Conservation (phyloP, 805 yeast genomes). For the Saccharomycopsis sp. region DNA sequence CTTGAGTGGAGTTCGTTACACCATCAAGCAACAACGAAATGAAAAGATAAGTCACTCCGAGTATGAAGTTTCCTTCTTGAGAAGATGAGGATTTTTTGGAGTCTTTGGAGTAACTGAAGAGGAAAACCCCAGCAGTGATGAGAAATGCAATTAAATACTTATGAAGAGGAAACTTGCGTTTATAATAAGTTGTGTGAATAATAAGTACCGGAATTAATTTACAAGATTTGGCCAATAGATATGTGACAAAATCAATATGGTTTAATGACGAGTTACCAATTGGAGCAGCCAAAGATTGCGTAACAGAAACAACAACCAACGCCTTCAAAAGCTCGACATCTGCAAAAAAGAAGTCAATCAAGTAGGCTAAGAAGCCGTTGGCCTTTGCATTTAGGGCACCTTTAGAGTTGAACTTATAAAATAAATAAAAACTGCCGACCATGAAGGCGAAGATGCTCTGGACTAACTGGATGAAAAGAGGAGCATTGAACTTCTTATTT, state of each 20-base stretch:
- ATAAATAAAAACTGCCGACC: conserved; percentile 58
- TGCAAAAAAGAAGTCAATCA: conserved; percentile 27
- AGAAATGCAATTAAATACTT: conserved; percentile 71
- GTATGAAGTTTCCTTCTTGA: conserved; percentile 32
- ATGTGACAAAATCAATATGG: conserved; percentile 82
- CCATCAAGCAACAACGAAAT: conserved; percentile 80
- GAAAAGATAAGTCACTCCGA: conserved; percentile 57
- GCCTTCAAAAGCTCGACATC: conserved; percentile 28
- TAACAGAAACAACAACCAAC: conserved; percentile 51
- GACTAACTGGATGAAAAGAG: conserved; percentile 66
- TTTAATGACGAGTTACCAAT: conserved; percentile 70
- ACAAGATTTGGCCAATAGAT: conserved; percentile 84
- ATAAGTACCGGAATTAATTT: conserved; percentile 92
- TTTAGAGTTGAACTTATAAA: conserved; percentile 24
- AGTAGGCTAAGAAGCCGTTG: conserved; percentile 21
- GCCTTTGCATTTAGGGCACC: not conserved
- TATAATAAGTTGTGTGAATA: conserved; percentile 66
- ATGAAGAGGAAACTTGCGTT: conserved; percentile 62
- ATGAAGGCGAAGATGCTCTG: conserved; percentile 71
- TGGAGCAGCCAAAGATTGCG: conserved; percentile 80
- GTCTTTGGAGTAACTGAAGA: conserved; percentile 59
- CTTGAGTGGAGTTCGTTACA: conserved; percentile 89
- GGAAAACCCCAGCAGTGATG: conserved; percentile 78
- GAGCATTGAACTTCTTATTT: conserved; percentile 55
- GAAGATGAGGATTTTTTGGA: conserved; percentile 21